Evolutionary conservation across 371 early-diverging fungal species (phyloP), one percentile per base, ranked within the genome.

Genomic region (Zychaea mexicana): DNA sequence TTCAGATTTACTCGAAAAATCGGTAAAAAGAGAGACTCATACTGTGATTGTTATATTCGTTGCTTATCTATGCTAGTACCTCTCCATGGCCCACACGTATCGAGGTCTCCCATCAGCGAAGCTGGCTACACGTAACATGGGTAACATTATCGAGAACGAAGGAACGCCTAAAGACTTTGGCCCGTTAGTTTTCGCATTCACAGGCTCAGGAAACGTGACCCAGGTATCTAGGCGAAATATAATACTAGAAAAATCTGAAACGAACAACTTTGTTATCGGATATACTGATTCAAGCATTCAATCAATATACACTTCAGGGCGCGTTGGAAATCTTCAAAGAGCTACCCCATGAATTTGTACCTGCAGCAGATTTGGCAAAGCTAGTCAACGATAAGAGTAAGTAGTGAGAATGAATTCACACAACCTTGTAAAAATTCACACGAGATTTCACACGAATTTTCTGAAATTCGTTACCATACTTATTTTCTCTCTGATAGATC

Each of bases 201-300:
- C 96, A 5, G 98, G 98, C n/a, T 71, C 85, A n/a, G 98, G 98
- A 5, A 93, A 96, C 64, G 98, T 98, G 13, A 81, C 96, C n/a
- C 79, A 89, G 73, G 91, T 89, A 71, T 67, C 68, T 32, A 12
- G n/a, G n/a, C n/a, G n/a, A n/a, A n/a, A n/a, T n/a, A n/a, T n/a
- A n/a, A n/a, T n/a, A n/a, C n/a, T n/a, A n/a, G n/a, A n/a, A n/a
- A n/a, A n/a, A n/a, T n/a, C n/a, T n/a, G n/a, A n/a, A n/a, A n/a
- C n/a, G n/a, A n/a, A n/a, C n/a, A n/a, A n/a, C n/a, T n/a, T n/a
- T n/a, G n/a, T n/a, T n/a, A n/a, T n/a, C n/a, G n/a, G n/a, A n/a
- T n/a, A n/a, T n/a, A n/a, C n/a, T n/a, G n/a, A 30, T 52, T 39
- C 13, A n/a, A 49, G 49, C 6, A 19, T 8, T 24, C 24, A 24